Base-by-base conservation (phyloP, 2,329 filamentous ascomycete genomes). In the Pseudomassariella vexata region DNA sequence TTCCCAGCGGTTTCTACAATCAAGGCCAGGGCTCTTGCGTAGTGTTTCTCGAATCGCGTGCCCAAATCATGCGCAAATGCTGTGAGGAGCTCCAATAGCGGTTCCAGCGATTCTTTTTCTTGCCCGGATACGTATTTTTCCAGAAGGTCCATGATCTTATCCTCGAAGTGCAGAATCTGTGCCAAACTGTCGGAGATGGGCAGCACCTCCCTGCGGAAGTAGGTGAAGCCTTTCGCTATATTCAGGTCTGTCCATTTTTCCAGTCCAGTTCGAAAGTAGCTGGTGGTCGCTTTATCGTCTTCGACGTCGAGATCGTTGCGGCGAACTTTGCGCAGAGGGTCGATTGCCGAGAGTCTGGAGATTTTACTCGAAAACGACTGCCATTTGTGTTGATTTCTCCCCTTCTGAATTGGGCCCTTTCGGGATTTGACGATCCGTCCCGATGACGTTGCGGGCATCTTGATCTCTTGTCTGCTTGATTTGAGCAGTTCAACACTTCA, bases 11-110 rank as follows among this genome's bases (percentile, higher is more conserved):
- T 74, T 11, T 78, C 76, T 23, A 85, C 76, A 34, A 98, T 78
- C 33, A 94, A 66, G 33, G 69, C 73, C 36, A 98, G 76, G 17
- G 84, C 79, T 31, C 75, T 72, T 27, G 78, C 72, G 55, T 95
- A 96, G 57, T 95, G 79, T 50, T 84, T 86, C 60, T 95, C 89
- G 51, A 98, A 98, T 28, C 81, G 73, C 12, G 73, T 71, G 30
- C 90, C 90, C 35, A 98, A 61, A 51, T 98, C 94, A 55, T 94
- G 88, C n/a, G 92, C 89, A 53, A 98, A 89, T 24, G 92, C 87
- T 9, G 88, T 85, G 37, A 95, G 61, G n/a, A 98, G 74, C 44
- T 85, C 85, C 37, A 98, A 65, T 24, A 98, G 64, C 8, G 92
- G 85, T 52, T 98, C 89, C 38, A 95, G 66, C 2, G 85, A 82